phyloP scores from a whole-genome alignment of 75 land plant genomes.

The Pinus albicaulis region DNA sequence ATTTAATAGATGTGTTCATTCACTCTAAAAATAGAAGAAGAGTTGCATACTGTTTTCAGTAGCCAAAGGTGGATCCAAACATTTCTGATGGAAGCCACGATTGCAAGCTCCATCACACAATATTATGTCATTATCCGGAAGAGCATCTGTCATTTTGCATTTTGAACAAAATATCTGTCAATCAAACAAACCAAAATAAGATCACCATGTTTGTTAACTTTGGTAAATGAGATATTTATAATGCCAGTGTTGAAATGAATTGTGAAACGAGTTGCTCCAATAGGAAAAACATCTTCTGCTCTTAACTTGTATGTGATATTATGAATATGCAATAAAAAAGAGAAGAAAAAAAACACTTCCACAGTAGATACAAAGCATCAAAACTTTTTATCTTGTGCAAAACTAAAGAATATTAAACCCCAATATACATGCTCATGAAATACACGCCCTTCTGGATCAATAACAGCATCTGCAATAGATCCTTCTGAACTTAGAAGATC shows the following conservation, averaged over 20 bases:
- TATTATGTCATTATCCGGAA: constrained; percentile 79
- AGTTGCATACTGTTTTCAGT: constrained; percentile 60
- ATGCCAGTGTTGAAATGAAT: neutral
- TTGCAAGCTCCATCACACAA: constrained; percentile 87
- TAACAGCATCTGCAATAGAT: constrained; percentile 60
- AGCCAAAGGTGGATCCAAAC: constrained; percentile 73
- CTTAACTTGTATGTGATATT: neutral
- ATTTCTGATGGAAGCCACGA: constrained; percentile 82
- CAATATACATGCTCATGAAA: constrained; percentile 77
- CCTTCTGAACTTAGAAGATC: constrained; percentile 77
- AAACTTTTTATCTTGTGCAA: neutral
- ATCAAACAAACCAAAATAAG: neutral
- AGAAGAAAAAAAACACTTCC: no score
- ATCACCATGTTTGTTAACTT: no score
- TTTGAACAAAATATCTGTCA: constrained; percentile 77
- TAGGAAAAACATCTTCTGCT: neutral
- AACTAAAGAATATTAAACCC: neutral
- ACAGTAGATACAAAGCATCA: neutral
- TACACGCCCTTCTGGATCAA: constrained; percentile 78
- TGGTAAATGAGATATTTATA: neutral
- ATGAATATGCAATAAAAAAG: neutral
- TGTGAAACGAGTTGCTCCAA: neutral
- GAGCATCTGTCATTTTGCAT: constrained; percentile 59
- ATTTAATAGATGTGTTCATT: neutral
- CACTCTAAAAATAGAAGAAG: neutral